Conservation (phyloP, 2,329 filamentous ascomycete genomes). For the Magnaporthiopsis rhizophila region DNA sequence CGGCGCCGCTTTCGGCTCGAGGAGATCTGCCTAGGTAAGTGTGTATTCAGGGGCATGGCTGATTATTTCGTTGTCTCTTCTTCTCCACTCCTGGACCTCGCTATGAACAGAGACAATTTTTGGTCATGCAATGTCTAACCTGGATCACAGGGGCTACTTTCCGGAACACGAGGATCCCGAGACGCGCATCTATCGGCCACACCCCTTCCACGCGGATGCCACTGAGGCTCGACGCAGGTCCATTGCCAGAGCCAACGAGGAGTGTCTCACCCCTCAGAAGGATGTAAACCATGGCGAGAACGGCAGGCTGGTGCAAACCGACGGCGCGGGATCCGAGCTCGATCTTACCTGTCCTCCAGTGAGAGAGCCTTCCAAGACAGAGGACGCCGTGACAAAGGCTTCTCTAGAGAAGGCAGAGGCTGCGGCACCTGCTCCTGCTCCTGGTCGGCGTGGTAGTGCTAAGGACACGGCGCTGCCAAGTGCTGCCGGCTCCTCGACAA, state of each 20-base stretch:
- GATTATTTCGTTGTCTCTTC: no score
- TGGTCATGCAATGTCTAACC: neutral
- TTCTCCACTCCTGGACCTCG: no score
- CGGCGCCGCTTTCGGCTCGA: conserved; percentile 45
- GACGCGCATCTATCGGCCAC: conserved; percentile 36
- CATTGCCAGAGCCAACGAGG: conserved; percentile 16
- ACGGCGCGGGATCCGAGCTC: neutral
- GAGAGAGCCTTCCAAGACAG: no score
- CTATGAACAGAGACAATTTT: no score
- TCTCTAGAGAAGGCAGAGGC: no score
- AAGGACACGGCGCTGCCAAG: neutral
- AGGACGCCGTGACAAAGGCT: no score
- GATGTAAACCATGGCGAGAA: neutral
- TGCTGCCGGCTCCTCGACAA: neutral
- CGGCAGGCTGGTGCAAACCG: neutral
- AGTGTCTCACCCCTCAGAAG: neutral
- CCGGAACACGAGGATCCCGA: conserved; percentile 49
- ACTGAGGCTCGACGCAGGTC: conserved; percentile 30
- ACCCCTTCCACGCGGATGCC: conserved; percentile 41
- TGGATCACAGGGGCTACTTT: conserved; percentile 45
- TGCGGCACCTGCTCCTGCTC: neutral
- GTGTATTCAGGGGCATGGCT: neutral
- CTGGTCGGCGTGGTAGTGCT: neutral
- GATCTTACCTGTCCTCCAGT: neutral
- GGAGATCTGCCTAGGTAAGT: conserved; percentile 52